Conservation (phyloP, 1,139 yeast species). For the Yamadazyma diospyri region DNA sequence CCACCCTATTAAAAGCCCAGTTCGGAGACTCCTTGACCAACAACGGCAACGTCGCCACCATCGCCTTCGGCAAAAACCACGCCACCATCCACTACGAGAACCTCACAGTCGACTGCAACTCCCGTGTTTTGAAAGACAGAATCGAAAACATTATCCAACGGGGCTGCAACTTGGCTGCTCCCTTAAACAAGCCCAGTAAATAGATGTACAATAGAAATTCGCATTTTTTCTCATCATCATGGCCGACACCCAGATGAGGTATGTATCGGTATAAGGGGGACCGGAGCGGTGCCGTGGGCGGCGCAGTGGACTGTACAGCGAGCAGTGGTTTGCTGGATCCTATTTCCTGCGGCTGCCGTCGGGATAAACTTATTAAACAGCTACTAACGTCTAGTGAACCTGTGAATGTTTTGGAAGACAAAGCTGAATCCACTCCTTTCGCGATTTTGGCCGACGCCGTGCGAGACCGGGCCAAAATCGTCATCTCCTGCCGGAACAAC, state of each 20-base stretch:
- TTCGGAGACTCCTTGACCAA: slow-evolving; percentile 72
- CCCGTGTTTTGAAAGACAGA: slow-evolving; percentile 76
- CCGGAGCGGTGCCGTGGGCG: too few relatives aligned
- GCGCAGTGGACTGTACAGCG: too few relatives aligned
- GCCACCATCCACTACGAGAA: slow-evolving; percentile 67
- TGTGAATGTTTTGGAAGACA: too few relatives aligned
- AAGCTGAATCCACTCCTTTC: too few relatives aligned
- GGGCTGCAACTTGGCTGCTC: slow-evolving; percentile 81
- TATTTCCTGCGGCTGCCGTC: too few relatives aligned
- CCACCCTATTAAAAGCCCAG: slow-evolving; percentile 70
- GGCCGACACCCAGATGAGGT: neutral
- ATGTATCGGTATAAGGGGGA: slow-evolving; percentile 1
- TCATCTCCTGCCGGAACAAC: slow-evolving; percentile 88
- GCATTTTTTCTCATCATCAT: too few relatives aligned
- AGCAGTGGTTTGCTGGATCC: too few relatives aligned
- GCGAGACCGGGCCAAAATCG: slow-evolving; percentile 67
- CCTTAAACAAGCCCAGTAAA: slow-evolving; percentile 36
- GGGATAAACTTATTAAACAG: too few relatives aligned
- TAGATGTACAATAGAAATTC: slow-evolving; percentile 10
- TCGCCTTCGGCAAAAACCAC: slow-evolving; percentile 66
- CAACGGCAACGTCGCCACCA: slow-evolving; percentile 46
- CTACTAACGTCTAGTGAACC: too few relatives aligned
- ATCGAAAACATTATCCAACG: slow-evolving; percentile 76
- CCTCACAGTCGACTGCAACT: slow-evolving; percentile 70
- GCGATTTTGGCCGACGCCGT: slow-evolving; percentile 80